Conservation (phyloP, 1,284 basidiomycete genomes). For the Clitocybe nebularis region DNA sequence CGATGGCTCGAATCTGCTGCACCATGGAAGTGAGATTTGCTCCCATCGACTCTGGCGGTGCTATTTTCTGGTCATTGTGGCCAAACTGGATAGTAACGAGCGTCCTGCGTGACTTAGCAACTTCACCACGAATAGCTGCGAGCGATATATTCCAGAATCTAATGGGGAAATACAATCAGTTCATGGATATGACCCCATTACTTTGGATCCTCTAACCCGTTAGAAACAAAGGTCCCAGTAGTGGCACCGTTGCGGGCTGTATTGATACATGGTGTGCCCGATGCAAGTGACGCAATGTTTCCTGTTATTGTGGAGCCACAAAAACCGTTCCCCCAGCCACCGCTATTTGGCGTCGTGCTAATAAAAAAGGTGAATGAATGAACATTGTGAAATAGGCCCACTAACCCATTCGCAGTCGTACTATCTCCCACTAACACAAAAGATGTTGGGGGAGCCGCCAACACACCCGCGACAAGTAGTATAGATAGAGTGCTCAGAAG, state of each 20-base stretch:
- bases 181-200: not conserved
- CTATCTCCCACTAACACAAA: conserved; percentile 36
- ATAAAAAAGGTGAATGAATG: not conserved
- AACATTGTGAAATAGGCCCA: not conserved
- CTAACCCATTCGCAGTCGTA: conserved; percentile 36
- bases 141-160: conserved; percentile 30
- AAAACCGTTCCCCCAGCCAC: conserved; percentile 41
- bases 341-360: conserved; percentile 31
- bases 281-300: conserved; percentile 31
- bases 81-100: conserved; percentile 43
- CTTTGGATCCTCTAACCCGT: conserved; percentile 23
- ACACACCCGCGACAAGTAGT: conserved; percentile 6
- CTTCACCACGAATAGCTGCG: conserved; percentile 28
- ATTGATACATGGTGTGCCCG: conserved; percentile 37
- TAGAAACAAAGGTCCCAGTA: conserved; percentile 37
- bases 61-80: conserved; percentile 45
- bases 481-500: not conserved
- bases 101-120: conserved; percentile 33
- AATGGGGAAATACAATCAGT: not conserved
- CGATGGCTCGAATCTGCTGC: conserved; percentile 30
- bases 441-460: conserved; percentile 21
- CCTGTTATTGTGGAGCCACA: conserved; percentile 32
- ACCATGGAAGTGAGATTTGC: conserved; percentile 40
- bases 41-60: conserved; percentile 42
- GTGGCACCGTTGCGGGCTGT: conserved; percentile 39